These are phyloP conservation scores for Musa troglodytarum DNA, from an alignment of 176 grass and related monocot species.

Conservation along the genomic window DNA sequence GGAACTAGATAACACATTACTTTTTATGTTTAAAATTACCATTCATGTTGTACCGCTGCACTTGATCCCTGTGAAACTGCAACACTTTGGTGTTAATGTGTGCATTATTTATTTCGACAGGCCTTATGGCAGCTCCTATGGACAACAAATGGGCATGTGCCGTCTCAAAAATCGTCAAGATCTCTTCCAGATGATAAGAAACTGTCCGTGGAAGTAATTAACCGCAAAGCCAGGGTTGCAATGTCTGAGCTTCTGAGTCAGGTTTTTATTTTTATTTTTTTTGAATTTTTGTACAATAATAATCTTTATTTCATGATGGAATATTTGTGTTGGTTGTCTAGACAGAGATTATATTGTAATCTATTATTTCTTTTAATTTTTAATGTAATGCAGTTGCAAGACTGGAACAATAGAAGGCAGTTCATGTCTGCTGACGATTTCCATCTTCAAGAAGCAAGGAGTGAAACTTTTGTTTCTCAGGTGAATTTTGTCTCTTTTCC, in stretches of 20 bases:
- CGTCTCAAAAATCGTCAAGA: constrained; percentile 39
- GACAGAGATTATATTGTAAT: not conserved
- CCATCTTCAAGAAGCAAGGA: constrained; percentile 88
- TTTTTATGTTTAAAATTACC: not conserved
- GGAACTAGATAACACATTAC: not conserved
- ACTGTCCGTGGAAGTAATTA: constrained; percentile 75
- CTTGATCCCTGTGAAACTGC: not conserved
- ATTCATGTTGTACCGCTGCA: not conserved
- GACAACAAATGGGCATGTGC: constrained; percentile 54
- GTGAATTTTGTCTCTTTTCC: constrained; percentile 18
- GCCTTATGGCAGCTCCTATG: constrained; percentile 97
- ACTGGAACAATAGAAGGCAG: constrained; percentile 82
- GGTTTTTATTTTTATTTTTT: constrained; percentile 16
- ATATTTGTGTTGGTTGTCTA: not conserved
- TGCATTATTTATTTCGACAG: constrained; percentile 33
- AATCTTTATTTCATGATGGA: not conserved
- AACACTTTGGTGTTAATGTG: not conserved
- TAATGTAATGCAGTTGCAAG: constrained; percentile 66
- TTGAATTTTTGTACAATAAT: too few species aligned
- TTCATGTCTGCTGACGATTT: constrained; percentile 80
- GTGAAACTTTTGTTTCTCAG: constrained; percentile 96
- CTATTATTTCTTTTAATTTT: not conserved
- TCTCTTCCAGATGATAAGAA: constrained; percentile 61
- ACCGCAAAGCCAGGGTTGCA: constrained; percentile 50
- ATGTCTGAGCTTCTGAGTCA: constrained; percentile 85